Evolutionary conservation across 139 green algal species (phyloP).

Genomic region (Chlorella sp.): DNA sequence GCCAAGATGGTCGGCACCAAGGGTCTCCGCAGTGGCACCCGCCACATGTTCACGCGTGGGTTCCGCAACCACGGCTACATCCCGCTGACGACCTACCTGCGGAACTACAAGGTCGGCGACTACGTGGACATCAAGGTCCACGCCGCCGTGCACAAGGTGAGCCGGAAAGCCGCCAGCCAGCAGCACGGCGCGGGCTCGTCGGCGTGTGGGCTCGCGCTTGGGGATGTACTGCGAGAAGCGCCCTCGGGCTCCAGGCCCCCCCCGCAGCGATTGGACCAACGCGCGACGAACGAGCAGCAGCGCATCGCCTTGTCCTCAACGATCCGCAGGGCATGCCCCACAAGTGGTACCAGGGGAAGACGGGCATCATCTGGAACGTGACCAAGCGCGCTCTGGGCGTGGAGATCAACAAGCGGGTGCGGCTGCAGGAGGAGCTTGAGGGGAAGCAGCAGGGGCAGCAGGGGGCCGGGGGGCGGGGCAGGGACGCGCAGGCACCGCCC

Average conservation of each 20-base stretch:
- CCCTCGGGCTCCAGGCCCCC: too few relatives aligned
- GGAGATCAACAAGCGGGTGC: conserved; percentile 95
- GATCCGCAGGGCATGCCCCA: conserved; percentile 92
- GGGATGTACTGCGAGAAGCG: not conserved
- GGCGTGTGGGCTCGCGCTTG: not conserved
- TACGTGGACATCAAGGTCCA: conserved; percentile 99
- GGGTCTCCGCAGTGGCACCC: conserved; percentile 78
- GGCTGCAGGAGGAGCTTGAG: too few relatives aligned
- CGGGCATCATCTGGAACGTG: conserved; percentile 95
- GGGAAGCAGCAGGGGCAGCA: too few relatives aligned
- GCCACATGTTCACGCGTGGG: conserved; percentile 81
- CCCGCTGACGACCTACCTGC: conserved; percentile 87
- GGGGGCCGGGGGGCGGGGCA: too few relatives aligned
- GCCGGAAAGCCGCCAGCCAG: too few relatives aligned
- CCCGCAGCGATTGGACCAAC: too few relatives aligned
- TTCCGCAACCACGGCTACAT: conserved; percentile 89
- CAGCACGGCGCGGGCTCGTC: too few relatives aligned
- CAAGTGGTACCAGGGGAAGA: conserved; percentile 98
- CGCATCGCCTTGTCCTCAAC: too few relatives aligned
- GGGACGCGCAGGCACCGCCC: too few relatives aligned
- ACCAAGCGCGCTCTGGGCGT: conserved; percentile 96
- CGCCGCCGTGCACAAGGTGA: conserved; percentile 87
- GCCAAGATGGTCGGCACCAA: conserved; percentile 38
- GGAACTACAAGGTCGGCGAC: conserved; percentile 92
- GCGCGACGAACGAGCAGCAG: too few relatives aligned